Base-by-base conservation (phyloP, 345 rosid species). In the Anastatica hierochuntica region DNA sequence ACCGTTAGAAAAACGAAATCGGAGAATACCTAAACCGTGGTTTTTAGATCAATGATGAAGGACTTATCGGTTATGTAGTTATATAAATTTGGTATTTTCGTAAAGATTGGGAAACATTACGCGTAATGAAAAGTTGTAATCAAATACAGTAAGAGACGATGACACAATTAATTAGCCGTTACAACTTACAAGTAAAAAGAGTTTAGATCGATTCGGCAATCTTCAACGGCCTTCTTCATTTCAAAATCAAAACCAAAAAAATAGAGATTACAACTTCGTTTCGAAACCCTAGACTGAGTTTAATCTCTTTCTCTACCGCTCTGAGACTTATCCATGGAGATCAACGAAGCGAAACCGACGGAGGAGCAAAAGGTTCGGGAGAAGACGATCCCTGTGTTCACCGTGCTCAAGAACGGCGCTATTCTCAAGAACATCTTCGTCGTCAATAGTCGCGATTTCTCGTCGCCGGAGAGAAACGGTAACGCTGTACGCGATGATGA, bases 351-450 rank as follows among this genome's bases (percentile, higher is more conserved):
- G 37, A 60, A 16, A 10, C 8, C 54, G 13, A 50, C 19, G 41
- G 56, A 37, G 24, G 48, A 55, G 35, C 37, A 38, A 20, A 43
- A 19, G 38, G 46, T 56, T 53, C 58, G 17, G 39, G 84, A 71
- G 62, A 73, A 63, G 43, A 73, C 62, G 75, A 79, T 92, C 14
- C 98, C 97, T 0, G 86, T 92, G 11, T 78, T 88, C 65, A 81
- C 84, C 1, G 96, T 87, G 3, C 58, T 77, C 8, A 87, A 85
- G 72, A 84, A 81, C 72, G 85, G 88, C 12, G 72, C 84, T 10
- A 76, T 87, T 61, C 85, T 90, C 74, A 81, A 87, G 78, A 84
- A 90, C 77, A 80, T 90, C 26, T 87, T 81, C 72, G 72, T 90
- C 67, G 65, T 84, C 73, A 70, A 63, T 77, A 61, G 70, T 12